Evolutionary conservation across 306 rosid species (phyloP).

Genomic region (Carpinus fangiana): DNA sequence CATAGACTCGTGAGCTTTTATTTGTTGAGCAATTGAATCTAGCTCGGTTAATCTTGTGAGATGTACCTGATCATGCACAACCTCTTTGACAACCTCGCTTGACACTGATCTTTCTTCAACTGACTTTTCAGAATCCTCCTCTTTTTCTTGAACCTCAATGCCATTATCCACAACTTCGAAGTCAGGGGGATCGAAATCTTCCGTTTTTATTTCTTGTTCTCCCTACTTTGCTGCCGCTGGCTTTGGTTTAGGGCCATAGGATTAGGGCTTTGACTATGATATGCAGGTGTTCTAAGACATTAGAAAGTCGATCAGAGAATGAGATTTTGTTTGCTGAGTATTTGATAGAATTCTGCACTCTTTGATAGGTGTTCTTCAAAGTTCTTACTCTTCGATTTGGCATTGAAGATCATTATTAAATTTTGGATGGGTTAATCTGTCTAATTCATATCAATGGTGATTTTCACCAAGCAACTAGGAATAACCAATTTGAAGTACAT

Average conservation of each 20-base stretch:
- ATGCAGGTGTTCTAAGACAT: not conserved
- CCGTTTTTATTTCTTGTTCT: constrained; percentile 52
- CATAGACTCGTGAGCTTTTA: constrained; percentile 86
- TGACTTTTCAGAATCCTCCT: constrained; percentile 48
- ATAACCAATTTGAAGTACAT: too few species aligned
- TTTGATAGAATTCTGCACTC: not conserved
- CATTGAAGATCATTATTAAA: too few species aligned
- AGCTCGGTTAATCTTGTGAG: constrained; percentile 62
- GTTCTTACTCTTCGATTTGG: too few species aligned
- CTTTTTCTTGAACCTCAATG: constrained; percentile 69
- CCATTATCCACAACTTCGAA: constrained; percentile 92
- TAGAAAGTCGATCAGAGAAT: not conserved
- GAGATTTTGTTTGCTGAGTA: not conserved
- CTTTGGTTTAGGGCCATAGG: not conserved
- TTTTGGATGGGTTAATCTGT: too few species aligned
- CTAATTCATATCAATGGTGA: too few species aligned
- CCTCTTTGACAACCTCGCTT: constrained; percentile 79
- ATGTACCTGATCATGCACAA: constrained; percentile 63
- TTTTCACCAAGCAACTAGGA: too few species aligned
- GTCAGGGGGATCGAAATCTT: constrained; percentile 83
- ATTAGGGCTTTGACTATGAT: not conserved
- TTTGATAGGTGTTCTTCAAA: too few species aligned
- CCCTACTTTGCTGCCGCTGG: constrained; percentile 40
- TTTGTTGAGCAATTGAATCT: constrained; percentile 90
- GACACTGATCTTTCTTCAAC: constrained; percentile 46